A percentile compares a stretch with the other conserved stretches of the same genome.
phyloP scores from a whole-genome alignment of 192 early-diverging fungal genomes.

The Entomortierella lignicola region DNA sequence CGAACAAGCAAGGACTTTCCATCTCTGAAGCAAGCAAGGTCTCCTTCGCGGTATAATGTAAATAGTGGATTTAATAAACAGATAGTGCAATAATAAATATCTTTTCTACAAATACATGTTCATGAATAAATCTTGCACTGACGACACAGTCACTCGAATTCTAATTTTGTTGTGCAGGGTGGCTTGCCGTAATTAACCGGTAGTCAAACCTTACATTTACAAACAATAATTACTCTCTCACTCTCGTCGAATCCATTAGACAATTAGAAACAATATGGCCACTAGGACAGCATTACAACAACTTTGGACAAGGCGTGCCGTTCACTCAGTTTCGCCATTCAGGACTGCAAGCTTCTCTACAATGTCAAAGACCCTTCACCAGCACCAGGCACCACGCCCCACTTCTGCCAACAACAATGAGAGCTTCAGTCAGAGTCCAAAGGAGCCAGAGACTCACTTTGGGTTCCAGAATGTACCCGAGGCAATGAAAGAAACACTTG shows the following conservation, averaged over 20 bases:
- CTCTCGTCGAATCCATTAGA: background rate
- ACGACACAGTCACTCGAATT: too few relatives aligned
- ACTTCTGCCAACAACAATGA: background rate
- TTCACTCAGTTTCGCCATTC: conserved; percentile 1
- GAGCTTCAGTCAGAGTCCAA: background rate
- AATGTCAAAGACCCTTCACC: conserved; percentile 39
- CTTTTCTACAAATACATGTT: too few relatives aligned
- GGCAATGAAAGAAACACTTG: conserved; percentile 87
- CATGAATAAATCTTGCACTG: too few relatives aligned
- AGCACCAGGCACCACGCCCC: conserved; percentile 8
- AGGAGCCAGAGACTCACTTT: conserved; percentile 82
- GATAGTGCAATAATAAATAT: too few relatives aligned
- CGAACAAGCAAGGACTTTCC: too few relatives aligned
- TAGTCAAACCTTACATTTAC: too few relatives aligned
- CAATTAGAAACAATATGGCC: conserved; percentile 13
- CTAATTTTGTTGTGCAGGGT: background rate
- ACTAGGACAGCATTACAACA: conserved; percentile 40
- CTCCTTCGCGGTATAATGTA: background rate
- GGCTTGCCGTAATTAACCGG: background rate
- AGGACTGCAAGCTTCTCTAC: conserved; percentile 51
- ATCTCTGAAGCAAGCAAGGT: too few relatives aligned
- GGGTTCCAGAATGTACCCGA: conserved; percentile 91
- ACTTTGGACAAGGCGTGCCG: conserved; percentile 21
- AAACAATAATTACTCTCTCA: background rate
- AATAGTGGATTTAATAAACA: too few relatives aligned